Base-by-base conservation (phyloP, 306 rosid species). In the Potentilla sterilis region DNA sequence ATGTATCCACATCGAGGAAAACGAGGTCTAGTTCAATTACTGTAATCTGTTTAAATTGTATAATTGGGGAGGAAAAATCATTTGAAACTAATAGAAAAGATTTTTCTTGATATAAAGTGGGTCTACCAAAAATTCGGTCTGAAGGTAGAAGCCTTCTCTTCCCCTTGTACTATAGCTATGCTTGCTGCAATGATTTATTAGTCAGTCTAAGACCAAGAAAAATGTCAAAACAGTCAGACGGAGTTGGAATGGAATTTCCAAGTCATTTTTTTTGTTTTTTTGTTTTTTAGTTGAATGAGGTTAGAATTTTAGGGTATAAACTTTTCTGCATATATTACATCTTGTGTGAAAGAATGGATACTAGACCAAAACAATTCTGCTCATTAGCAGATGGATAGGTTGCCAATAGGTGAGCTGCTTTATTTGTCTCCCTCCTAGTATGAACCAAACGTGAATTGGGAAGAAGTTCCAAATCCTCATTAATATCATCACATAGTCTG, bases 151-250 rank as follows among this genome's bases (percentile, higher is more conserved):
- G 80, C 69, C 61, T 64, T 74, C 61, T 32, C 67, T 76, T 21
- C 79, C 82, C 77, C 63, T 78, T 86, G 90, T 88, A 87, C 87
- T 52, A 86, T 83, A 78, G 86, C 84, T 43, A 74, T 62, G 61
- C 70, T 64, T 76, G 84, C 71, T 51, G 72, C 79, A 66, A 61
- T 81, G 81, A 80, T 58, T 82, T 83, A 65, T 78, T 16, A 14
- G 3, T 44, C 9, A 42, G 34, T 16, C 85, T 67, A 75, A 75
- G 84, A 72, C 81, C 80, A 75, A 79, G 67, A 62, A 68, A 78
- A 72, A 22, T 24, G 34, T 19, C 57, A 51, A 48, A 52, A 71
- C 75, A 35, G n/a, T 38, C 4, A 1, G 42, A 11, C 52, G 7
- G 64, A 72, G 66, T 38, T 72, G 65, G 65, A 54, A 12, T 35